Percentiles rank a stretch among this genome's conserved stretches.
Evolutionary conservation across 164 flowering plant species (phyloP).

Genomic region (Protea cynaroides): DNA sequence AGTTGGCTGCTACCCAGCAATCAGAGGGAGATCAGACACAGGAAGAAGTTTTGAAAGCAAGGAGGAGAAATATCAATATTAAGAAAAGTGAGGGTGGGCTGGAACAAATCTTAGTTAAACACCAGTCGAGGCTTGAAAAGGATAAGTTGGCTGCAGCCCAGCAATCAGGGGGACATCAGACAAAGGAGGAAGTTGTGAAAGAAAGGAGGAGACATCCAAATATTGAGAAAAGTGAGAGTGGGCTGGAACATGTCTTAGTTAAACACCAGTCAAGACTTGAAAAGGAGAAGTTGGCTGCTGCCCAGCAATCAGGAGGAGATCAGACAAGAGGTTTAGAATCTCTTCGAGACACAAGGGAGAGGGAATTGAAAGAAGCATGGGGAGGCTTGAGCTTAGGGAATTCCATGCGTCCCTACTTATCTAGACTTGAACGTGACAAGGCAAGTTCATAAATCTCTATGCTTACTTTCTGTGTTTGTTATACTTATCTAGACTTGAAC

Average conservation of each 20-base stretch:
- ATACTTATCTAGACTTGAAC: slow-evolving; percentile 68
- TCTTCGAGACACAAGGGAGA: slow-evolving; percentile 63
- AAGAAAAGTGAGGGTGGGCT: slow-evolving; percentile 36
- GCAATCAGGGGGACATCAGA: slow-evolving; percentile 21
- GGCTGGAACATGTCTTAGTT: slow-evolving; percentile 60
- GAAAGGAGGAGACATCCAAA: slow-evolving; percentile 16
- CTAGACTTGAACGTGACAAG: slow-evolving; percentile 82
- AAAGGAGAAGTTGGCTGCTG: slow-evolving; percentile 46
- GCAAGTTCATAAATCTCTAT: slow-evolving; percentile 22
- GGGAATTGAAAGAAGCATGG: slow-evolving; percentile 81
- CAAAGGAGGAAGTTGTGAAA: slow-evolving; percentile 19
- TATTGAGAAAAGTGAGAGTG: slow-evolving; percentile 22
- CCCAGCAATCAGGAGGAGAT: slow-evolving; percentile 27
- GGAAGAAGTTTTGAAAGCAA: slow-evolving; percentile 25
- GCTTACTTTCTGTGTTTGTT: background rate
- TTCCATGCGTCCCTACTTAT: slow-evolving; percentile 65
- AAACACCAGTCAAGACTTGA: slow-evolving; percentile 62
- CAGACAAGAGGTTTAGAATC: slow-evolving; percentile 21
- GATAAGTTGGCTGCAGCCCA: slow-evolving; percentile 47
- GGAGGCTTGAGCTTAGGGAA: slow-evolving; percentile 88
- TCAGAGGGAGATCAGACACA: slow-evolving; percentile 15
- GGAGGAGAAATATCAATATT: slow-evolving; percentile 8
- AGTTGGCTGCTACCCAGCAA: slow-evolving; percentile 34
- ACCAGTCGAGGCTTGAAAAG: slow-evolving; percentile 52
- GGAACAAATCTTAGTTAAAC: slow-evolving; percentile 65